Percentiles rank a stretch among this genome's conserved stretches.
Conservation (phyloP, 2,329 filamentous ascomycete species). For the Drechslerella coelobrocha region DNA sequence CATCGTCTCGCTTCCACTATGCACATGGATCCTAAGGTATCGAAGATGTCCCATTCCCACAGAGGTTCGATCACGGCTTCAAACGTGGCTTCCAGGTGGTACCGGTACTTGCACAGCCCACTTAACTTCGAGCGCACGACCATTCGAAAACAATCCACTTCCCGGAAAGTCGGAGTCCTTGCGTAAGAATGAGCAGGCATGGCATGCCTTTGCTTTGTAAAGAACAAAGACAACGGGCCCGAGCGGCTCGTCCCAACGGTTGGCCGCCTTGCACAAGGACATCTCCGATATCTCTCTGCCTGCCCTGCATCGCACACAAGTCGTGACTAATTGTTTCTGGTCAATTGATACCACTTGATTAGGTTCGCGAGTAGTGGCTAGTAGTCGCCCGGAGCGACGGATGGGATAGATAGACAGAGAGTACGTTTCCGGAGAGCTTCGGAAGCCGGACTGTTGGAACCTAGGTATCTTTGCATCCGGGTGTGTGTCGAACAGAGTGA, state of each 20-base stretch:
- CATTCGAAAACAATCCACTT: neutral
- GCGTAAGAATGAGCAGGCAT: neutral
- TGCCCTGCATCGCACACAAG: too few relatives aligned
- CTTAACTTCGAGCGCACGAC: neutral
- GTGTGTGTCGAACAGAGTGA: neutral
- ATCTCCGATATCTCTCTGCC: neutral
- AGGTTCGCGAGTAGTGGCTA: neutral
- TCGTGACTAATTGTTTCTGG: too few relatives aligned
- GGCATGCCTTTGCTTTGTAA: neutral
- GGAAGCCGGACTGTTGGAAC: too few relatives aligned
- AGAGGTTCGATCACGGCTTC: conserved; percentile 33
- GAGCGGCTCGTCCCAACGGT: conserved; percentile 1
- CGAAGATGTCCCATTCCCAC: conserved; percentile 19
- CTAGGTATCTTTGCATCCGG: too few relatives aligned
- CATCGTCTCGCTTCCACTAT: neutral
- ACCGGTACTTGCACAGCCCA: conserved; percentile 34
- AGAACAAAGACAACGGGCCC: neutral
- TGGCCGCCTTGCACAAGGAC: neutral
- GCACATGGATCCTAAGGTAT: neutral
- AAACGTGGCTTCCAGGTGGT: conserved; percentile 14
- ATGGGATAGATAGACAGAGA: neutral
- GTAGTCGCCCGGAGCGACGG: neutral
- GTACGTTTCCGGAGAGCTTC: neutral
- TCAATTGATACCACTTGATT: too few relatives aligned
- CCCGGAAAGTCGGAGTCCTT: conserved; percentile 5